These are phyloP conservation scores for Helicostylum pulchrum DNA, from an alignment of 192 early-diverging fungal species.

Conservation along the genomic window DNA sequence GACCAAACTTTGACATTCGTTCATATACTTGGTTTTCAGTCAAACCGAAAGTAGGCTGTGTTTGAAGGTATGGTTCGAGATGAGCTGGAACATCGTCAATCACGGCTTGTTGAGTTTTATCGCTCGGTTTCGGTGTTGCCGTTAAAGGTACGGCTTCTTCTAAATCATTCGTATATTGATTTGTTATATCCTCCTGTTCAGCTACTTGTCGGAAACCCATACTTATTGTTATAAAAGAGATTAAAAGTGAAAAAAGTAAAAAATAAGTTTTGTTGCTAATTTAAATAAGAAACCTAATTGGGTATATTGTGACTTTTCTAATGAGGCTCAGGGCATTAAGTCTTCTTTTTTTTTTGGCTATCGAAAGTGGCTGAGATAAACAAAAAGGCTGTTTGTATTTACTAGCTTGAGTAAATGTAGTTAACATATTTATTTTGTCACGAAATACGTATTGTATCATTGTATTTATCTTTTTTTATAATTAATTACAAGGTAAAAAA, in stretches of 20 bases:
- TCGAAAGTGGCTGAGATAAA: not conserved
- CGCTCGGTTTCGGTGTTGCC: not conserved
- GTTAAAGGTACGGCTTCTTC: conserved; percentile 3
- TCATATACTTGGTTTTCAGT: conserved; percentile 49
- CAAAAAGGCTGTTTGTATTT: no score
- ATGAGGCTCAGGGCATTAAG: conserved; percentile 14
- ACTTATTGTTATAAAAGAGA: not conserved
- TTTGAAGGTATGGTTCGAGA: conserved; percentile 54
- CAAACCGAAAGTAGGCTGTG: conserved; percentile 60
- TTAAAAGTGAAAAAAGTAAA: not conserved
- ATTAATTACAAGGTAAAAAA: no score
- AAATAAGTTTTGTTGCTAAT: not conserved
- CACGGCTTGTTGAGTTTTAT: no score
- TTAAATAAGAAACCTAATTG: not conserved
- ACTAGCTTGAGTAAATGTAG: no score
- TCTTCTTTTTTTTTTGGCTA: not conserved
- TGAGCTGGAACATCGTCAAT: conserved; percentile 45
- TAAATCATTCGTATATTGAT: not conserved
- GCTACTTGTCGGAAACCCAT: not conserved
- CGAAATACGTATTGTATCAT: no score
- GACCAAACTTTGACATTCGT: conserved; percentile 56
- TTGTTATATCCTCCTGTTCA: not conserved
- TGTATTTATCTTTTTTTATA: no score
- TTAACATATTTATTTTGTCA: no score
- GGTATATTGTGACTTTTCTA: conserved; percentile 1